Evolutionary conservation across 2,329 filamentous ascomycete species (phyloP).

Genomic region (Neopestalotiopsis sp.): DNA sequence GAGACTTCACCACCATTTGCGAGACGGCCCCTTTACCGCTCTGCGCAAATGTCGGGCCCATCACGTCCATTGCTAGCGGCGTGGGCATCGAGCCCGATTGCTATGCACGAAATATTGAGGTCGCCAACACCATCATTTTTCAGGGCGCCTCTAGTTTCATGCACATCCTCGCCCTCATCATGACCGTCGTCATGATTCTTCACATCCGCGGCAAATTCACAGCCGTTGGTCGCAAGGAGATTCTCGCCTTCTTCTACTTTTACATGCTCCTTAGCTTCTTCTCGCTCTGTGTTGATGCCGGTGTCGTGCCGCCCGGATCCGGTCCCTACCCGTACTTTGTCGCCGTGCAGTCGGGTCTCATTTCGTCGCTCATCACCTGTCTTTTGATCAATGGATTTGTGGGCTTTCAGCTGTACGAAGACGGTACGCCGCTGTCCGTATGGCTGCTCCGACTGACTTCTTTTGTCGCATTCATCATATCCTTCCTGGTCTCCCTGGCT

Average conservation of each 20-base stretch:
- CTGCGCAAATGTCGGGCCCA: constrained; percentile 83
- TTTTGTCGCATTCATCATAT: constrained; percentile 81
- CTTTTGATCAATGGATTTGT: constrained; percentile 97
- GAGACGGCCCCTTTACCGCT: constrained; percentile 82
- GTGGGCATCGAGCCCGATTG: constrained; percentile 87
- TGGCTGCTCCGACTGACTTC: constrained; percentile 89
- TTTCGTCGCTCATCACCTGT: constrained; percentile 85
- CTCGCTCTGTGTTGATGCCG: constrained; percentile 90
- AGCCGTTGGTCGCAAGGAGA: constrained; percentile 80
- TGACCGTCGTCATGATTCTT: constrained; percentile 97
- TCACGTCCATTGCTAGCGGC: constrained; percentile 69
- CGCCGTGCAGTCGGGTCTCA: constrained; percentile 82
- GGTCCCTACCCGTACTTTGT: constrained; percentile 89
- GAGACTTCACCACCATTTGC: constrained; percentile 89
- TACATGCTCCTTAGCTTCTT: constrained; percentile 90
- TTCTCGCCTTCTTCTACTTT: constrained; percentile 93
- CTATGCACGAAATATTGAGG: constrained; percentile 92
- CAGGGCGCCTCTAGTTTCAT: constrained; percentile 89
- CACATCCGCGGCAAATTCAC: constrained; percentile 98
- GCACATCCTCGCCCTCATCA: constrained; percentile 87
- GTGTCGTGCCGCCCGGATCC: constrained; percentile 85
- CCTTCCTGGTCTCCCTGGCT: constrained; percentile 84
- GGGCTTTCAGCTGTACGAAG: constrained; percentile 97
- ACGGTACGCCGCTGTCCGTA: constrained; percentile 89
- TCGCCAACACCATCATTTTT: constrained; percentile 99